phyloP scores from a whole-genome alignment of 176 grass and related monocot genomes.

The Carex parvula region DNA sequence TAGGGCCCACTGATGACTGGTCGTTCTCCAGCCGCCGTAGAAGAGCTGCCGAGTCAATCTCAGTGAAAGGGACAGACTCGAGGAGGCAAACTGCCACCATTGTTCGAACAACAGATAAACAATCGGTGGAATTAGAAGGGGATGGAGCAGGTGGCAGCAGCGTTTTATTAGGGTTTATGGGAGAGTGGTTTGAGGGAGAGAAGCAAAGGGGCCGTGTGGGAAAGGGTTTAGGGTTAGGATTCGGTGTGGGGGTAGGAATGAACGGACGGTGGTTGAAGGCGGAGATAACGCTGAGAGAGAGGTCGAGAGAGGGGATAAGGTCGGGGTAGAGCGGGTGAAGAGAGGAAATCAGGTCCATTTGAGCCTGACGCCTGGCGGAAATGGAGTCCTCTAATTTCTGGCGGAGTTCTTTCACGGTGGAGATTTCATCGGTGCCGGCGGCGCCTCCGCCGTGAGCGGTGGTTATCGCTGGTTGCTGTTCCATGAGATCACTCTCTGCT shows the following conservation, averaged over 20 bases:
- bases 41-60: slow-evolving; percentile 77
- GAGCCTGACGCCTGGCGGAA: slow-evolving; percentile 51
- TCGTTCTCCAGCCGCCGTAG: slow-evolving; percentile 68
- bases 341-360: slow-evolving; percentile 71
- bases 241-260: slow-evolving; percentile 46
- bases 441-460: slow-evolving; percentile 35
- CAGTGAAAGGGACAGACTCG: slow-evolving; percentile 66
- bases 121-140: slow-evolving; percentile 30
- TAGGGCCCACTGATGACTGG: slow-evolving; percentile 50
- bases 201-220: slow-evolving; percentile 33
- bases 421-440: slow-evolving; percentile 49
- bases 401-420: slow-evolving; percentile 59
- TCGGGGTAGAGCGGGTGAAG: slow-evolving; percentile 64
- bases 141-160: slow-evolving; percentile 36
- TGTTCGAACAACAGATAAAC: slow-evolving; percentile 66
- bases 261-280: slow-evolving; percentile 80
- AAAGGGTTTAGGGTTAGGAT: slow-evolving; percentile 43
- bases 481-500: background rate
- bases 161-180: slow-evolving; percentile 55
- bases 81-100: slow-evolving; percentile 92
- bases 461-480: slow-evolving; percentile 34
- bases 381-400: slow-evolving; percentile 62
- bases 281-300: slow-evolving; percentile 72
- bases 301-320: slow-evolving; percentile 65
- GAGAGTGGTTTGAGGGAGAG: slow-evolving; percentile 32